Evolutionary conservation across 176 grass and related monocot species (phyloP), one percentile per base, ranked within the genome.

Genomic region (Microstegium vimineum): DNA sequence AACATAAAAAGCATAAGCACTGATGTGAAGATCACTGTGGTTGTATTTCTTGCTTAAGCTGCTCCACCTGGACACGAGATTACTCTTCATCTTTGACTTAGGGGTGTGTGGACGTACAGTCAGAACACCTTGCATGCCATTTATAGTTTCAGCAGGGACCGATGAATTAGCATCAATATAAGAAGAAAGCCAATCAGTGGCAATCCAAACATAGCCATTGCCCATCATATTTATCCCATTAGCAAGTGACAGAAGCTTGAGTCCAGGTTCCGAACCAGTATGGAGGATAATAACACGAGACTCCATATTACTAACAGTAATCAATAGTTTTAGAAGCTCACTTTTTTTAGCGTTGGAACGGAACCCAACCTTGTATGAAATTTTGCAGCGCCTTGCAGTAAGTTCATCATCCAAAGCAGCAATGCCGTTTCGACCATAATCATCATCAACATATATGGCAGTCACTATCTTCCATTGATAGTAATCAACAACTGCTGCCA

Each of bases 191-290:
- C 96, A 98, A 75, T 95, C 93, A 34, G 96, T 93, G 12, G 93
- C 89, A 72, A 98, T 98, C 96, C 96, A 98, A 30, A 95, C 96
- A 80, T 95, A 98, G 1, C 96, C 96, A 57, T 85, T 90, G 12
- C 82, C 82, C 76, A 98, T 91, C 92, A 98, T 98, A 31, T 95
- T 82, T 62, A 98, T 75, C 61, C 42, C 70, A 46, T 93, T 86
- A 11, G 93, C 96, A 49, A 95, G 54, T 25, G 89, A 89, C 41
- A 98, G 76, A 82, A 98, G 31, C 80, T 41, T 26, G 22, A 88
- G 80, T 62, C 90, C 96, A 3, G 59, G 66, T 42, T 40, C 81
- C 10, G 65, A 16, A 78, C 82, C 64, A 34, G 87, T 88, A 86
- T 98, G 96, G 6, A 98, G 26, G 1, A 98, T 71, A 23, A 98